Evolutionary conservation across 2,329 filamentous ascomycete genomes (phyloP), one percentile per base, ranked within the genome.

Genomic region (Bipolaris sorokiniana): DNA sequence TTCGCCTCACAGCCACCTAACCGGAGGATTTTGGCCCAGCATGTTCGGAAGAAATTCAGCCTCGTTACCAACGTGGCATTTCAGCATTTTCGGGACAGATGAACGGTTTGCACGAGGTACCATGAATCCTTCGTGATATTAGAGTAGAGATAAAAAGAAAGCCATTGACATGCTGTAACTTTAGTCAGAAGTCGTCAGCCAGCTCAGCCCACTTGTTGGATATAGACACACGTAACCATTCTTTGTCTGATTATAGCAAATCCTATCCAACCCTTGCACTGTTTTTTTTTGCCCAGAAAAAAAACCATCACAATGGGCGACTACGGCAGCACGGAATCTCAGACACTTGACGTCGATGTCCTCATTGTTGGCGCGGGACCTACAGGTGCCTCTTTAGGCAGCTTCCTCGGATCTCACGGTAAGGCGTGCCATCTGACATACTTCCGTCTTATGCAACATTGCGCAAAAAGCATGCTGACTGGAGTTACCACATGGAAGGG

Each of bases 331-430:
- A 42, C 23, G 26, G 22, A 37, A 20, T 15, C 22, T 18, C 49
- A 26, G 13, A 44, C 28, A 11, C 18, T 42, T n/a, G 52, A 54
- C 7, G 38, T 49, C 31, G 53, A 56, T 31, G 47, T 56, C 2
- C 47, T 56, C 38, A 46, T 56, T n/a, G 41, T 37, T 20, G 53
- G 53, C 31, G 53, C 47, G 18, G 53, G 53, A 10, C 53, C 53
- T 40, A 33, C 53, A 3, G 53, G 53, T 5, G 47, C 53, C 22
- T 56, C 53, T 11, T 33, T 56, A 13, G 47, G 26, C 9, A 50
- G 40, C 16, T 56, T 51, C 10, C 31, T 56, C 15, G 53, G 47
- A 15, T 41, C 40, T 16, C 22, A 56, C 23, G 52, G 52, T 49
- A 54, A 26, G 22, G 26, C 20, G 9, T 10, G 33, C 26, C n/a